These are phyloP conservation scores for Fraxinus sp. DNA, from an alignment of 305 asterid species.

Conservation along the genomic window DNA sequence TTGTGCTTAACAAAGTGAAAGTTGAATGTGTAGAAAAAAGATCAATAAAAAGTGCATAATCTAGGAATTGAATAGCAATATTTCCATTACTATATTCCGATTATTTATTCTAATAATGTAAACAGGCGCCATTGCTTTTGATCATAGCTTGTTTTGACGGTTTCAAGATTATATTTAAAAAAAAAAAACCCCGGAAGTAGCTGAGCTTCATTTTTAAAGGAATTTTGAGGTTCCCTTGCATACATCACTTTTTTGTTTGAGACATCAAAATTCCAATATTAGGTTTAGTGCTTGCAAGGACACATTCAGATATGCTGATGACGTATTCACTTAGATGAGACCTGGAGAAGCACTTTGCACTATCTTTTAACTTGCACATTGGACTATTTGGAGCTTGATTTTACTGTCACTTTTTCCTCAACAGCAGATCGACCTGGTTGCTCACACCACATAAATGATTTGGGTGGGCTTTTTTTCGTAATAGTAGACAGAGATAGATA, in stretches of 20 bases:
- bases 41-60: background rate
- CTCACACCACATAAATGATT: background rate
- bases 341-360: background rate
- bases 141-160: background rate
- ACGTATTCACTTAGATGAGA: background rate
- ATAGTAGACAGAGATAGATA: background rate
- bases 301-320: background rate
- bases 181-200: background rate
- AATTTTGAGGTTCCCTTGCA: background rate
- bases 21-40: background rate
- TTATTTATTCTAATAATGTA: background rate
- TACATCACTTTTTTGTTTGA: background rate
- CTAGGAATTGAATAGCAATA: background rate
- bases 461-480: background rate
- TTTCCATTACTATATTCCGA: background rate
- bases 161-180: background rate
- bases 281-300: background rate
- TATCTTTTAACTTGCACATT: background rate
- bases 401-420: background rate
- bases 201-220: background rate
- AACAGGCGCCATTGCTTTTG: background rate
- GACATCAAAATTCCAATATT: background rate
- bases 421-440: background rate
- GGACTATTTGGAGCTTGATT: background rate
- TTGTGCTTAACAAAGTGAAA: background rate